Percentiles rank a stretch among this genome's conserved stretches.
These are phyloP conservation scores for Phytophthora fragariaefolia DNA, from an alignment of 352 stramenopile genomes.

Conservation along the genomic window DNA sequence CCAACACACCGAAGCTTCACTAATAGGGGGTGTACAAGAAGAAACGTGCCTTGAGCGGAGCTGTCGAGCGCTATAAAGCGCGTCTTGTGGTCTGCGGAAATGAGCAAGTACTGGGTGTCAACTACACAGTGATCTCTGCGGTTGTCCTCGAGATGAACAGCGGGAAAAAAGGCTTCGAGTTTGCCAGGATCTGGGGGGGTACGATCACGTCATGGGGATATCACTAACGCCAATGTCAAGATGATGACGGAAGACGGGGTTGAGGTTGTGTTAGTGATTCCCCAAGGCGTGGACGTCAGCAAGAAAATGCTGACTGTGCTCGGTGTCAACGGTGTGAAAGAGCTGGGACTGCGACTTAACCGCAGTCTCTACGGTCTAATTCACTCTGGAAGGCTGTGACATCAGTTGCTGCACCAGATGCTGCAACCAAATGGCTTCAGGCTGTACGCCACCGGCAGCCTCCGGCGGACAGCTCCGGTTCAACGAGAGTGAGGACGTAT, in stretches of 20 bases:
- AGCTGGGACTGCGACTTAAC: neutral
- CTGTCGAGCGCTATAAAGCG: neutral
- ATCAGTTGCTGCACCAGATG: neutral
- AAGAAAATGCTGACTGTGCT: neutral
- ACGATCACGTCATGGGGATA: neutral
- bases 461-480: neutral
- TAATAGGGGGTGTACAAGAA: neutral
- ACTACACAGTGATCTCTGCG: neutral
- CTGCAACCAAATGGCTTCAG: neutral
- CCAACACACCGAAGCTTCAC: neutral
- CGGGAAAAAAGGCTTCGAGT: neutral
- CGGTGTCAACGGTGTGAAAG: neutral
- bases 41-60: neutral
- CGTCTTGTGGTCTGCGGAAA: neutral
- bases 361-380: slow-evolving; percentile 1
- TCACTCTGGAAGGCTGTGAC: neutral
- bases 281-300: neutral
- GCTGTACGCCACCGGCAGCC: neutral
- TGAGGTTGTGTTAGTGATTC: neutral
- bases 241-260: neutral
- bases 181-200: neutral
- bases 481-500: neutral
- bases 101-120: neutral
- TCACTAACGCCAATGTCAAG: neutral
- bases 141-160: neutral